These are phyloP conservation scores for Lepraria neglecta DNA, from an alignment of 495 filamentous ascomycete genomes.

Conservation along the genomic window DNA sequence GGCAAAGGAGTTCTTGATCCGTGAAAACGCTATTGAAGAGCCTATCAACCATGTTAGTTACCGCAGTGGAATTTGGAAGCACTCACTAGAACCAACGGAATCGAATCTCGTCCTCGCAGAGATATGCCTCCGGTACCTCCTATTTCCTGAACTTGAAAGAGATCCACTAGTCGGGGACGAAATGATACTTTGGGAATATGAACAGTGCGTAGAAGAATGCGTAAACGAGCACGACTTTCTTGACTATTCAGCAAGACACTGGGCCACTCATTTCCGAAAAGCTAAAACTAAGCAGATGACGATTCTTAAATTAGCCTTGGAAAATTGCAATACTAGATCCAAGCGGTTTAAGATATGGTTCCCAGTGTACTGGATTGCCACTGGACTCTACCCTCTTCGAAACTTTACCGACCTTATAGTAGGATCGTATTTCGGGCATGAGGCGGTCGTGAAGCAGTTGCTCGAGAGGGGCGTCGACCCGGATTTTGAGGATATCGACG, in stretches of 20 bases:
- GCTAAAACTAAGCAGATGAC: not conserved
- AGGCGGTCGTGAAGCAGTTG: not conserved
- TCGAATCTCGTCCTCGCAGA: constrained; percentile 32
- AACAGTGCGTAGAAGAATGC: not conserved
- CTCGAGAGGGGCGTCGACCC: not conserved
- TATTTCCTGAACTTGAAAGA: constrained; percentile 15
- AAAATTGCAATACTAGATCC: not conserved
- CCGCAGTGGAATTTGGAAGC: too few relatives aligned
- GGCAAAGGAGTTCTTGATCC: too few relatives aligned
- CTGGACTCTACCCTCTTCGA: not conserved
- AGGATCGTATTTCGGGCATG: not conserved
- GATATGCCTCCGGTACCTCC: constrained; percentile 34
- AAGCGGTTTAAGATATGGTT: not conserved
- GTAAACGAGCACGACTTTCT: constrained; percentile 26
- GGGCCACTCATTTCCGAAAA: constrained; percentile 31
- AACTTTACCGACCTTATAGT: not conserved
- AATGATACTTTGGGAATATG: not conserved
- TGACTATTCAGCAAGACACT: constrained; percentile 33
- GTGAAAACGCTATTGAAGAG: too few relatives aligned
- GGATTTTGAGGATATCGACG: not conserved
- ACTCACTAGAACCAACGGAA: constrained; percentile 28
- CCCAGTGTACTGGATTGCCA: not conserved
- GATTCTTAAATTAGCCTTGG: not conserved
- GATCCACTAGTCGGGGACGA: constrained; percentile 3
- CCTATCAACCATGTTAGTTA: too few relatives aligned